phyloP scores from a whole-genome alignment of 1,139 yeast species.

The Pichia sp. region DNA sequence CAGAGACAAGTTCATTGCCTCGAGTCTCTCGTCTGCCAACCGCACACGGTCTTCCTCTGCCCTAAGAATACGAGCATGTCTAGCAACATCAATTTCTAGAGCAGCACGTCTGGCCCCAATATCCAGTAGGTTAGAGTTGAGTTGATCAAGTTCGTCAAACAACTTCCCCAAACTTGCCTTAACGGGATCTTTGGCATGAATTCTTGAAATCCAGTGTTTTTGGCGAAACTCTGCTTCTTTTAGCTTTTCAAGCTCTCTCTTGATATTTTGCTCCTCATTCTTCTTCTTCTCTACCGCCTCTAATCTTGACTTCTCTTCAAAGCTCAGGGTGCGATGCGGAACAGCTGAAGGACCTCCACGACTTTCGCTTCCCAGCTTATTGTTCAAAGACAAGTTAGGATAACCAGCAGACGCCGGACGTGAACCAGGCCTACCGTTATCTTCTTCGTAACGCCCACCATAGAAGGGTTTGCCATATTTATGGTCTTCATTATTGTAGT shows the following conservation, averaged over 20 bases:
- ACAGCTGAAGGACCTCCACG: too few relatives aligned
- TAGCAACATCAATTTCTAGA: conserved; percentile 24
- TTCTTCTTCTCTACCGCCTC: neutral
- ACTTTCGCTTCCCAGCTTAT: too few relatives aligned
- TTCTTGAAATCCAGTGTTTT: conserved; percentile 24
- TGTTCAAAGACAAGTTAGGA: neutral
- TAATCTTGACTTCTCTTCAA: neutral
- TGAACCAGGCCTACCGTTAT: too few relatives aligned
- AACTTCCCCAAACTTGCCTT: conserved; percentile 12
- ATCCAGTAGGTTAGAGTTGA: conserved; percentile 16
- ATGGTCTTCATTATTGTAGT: too few relatives aligned
- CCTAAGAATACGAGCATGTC: conserved; percentile 19
- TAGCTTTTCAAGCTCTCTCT: conserved; percentile 1
- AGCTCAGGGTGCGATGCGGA: too few relatives aligned
- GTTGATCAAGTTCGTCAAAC: conserved; percentile 21
- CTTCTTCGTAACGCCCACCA: too few relatives aligned
- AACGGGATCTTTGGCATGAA: conserved; percentile 17
- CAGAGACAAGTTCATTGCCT: conserved; percentile 23
- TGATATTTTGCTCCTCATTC: neutral
- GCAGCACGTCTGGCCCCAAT: conserved; percentile 17
- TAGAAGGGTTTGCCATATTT: too few relatives aligned
- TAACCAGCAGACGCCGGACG: too few relatives aligned
- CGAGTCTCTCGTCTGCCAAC: conserved; percentile 26
- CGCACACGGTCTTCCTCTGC: conserved; percentile 23
- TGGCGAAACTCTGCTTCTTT: conserved; percentile 11